These are phyloP conservation scores for Mycena maculata DNA, from an alignment of 768 basidiomycete genomes.

Conservation along the genomic window DNA sequence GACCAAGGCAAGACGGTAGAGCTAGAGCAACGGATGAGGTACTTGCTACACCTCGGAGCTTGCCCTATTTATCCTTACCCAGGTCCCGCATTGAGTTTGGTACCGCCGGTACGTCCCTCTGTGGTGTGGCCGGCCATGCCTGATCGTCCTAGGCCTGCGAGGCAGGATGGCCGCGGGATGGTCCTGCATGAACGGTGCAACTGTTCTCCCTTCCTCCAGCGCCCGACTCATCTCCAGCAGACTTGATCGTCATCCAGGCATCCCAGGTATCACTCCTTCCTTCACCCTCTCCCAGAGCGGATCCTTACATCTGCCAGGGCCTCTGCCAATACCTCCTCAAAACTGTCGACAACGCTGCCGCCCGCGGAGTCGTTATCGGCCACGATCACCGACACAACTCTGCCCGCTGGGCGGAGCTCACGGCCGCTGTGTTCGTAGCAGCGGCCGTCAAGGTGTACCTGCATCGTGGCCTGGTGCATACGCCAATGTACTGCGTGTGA, in stretches of 20 bases:
- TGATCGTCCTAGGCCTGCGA: slow-evolving; percentile 65
- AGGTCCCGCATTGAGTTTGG: slow-evolving; percentile 87
- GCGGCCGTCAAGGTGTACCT: slow-evolving; percentile 78
- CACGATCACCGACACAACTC: slow-evolving; percentile 90
- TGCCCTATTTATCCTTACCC: neutral
- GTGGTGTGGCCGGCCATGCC: slow-evolving; percentile 4
- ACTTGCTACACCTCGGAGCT: neutral
- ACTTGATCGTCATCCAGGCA: slow-evolving; percentile 83
- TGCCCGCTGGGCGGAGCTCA: slow-evolving; percentile 79
- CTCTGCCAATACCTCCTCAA: slow-evolving; percentile 77
- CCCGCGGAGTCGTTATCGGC: slow-evolving; percentile 82
- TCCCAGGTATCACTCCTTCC: no score
- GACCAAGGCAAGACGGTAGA: slow-evolving; percentile 55
- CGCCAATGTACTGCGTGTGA: slow-evolving; percentile 69
- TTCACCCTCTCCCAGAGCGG: no score
- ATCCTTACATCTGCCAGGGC: no score
- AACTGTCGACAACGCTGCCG: slow-evolving; percentile 62
- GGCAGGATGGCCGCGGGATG: slow-evolving; percentile 91
- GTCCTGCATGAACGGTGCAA: slow-evolving; percentile 85
- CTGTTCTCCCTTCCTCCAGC: neutral
- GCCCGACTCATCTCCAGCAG: slow-evolving; percentile 39
- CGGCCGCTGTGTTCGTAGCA: slow-evolving; percentile 75
- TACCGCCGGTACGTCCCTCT: slow-evolving; percentile 71
- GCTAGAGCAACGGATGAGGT: slow-evolving; percentile 70
- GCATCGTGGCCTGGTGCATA: slow-evolving; percentile 78